These are phyloP conservation scores for Paspalum notatum DNA, from an alignment of 176 grass and related monocot genomes.

Conservation along the genomic window DNA sequence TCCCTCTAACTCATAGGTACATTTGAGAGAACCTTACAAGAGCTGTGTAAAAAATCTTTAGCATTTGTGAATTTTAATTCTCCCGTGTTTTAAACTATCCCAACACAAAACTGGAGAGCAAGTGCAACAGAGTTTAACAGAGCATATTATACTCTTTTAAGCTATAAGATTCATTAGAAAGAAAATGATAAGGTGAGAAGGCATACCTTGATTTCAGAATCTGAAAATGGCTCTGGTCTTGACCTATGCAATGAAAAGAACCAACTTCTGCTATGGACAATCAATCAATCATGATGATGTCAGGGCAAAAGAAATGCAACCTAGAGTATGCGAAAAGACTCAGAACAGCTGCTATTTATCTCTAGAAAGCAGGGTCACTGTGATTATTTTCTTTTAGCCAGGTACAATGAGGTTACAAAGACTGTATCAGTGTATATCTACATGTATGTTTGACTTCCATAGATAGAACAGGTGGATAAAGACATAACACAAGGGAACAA, in stretches of 20 bases:
- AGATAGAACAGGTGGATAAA: neutral
- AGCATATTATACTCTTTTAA: neutral
- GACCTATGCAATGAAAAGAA: slow-evolving; percentile 44
- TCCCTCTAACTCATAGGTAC: neutral
- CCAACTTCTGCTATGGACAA: neutral
- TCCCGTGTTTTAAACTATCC: neutral
- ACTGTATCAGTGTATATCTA: neutral
- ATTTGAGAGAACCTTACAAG: neutral
- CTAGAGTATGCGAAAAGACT: neutral
- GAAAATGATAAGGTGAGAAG: slow-evolving; percentile 33
- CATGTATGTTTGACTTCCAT: slow-evolving; percentile 2
- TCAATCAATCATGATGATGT: neutral
- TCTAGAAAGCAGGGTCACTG: neutral
- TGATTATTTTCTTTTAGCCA: neutral
- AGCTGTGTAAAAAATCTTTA: neutral
- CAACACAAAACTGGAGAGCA: neutral
- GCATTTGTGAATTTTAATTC: neutral
- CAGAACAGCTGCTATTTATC: neutral
- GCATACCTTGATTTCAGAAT: slow-evolving; percentile 83
- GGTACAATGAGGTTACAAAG: neutral
- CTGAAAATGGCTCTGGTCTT: slow-evolving; percentile 70
- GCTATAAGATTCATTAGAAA: neutral
- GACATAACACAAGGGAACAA: neutral
- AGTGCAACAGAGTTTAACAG: neutral
- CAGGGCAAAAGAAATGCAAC: neutral